Evolutionary conservation across 2,329 filamentous ascomycete species (phyloP).

Genomic region (Diplodia corticola): DNA sequence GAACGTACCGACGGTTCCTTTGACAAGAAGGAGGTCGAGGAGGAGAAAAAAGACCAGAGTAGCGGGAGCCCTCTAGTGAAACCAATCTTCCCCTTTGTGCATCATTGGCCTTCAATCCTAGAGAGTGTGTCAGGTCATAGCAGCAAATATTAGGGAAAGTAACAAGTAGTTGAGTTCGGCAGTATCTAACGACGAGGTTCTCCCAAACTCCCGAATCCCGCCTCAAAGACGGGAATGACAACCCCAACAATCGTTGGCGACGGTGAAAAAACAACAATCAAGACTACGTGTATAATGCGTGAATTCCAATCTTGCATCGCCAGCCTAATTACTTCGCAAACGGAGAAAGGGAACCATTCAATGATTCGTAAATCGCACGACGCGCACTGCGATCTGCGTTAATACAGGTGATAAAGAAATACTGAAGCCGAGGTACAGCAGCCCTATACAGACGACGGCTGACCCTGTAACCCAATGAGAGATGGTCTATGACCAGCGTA

Average conservation of each 20-base stretch:
- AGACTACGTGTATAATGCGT: slow-evolving; percentile 4
- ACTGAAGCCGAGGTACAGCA: background rate
- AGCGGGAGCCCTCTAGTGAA: background rate
- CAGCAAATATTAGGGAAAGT: background rate
- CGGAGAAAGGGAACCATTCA: background rate
- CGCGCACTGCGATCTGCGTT: slow-evolving; percentile 13
- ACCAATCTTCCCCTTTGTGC: background rate
- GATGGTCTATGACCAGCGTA: background rate
- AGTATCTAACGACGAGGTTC: background rate
- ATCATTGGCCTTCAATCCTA: background rate
- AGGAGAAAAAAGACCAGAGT: background rate
- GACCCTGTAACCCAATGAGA: background rate
- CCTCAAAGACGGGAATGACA: background rate
- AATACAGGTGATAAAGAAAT: background rate
- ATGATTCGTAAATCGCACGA: slow-evolving; percentile 6
- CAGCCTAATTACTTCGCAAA: background rate
- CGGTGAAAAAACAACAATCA: background rate
- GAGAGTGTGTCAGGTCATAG: background rate
- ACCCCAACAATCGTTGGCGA: background rate
- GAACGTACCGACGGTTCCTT: background rate
- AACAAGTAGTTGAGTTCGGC: background rate
- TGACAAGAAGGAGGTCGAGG: background rate
- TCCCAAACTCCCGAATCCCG: background rate
- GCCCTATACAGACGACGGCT: background rate
- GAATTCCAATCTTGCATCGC: slow-evolving; percentile 13